These are phyloP conservation scores for Ostreobium quekettii DNA, from an alignment of 139 green algal species.

Conservation along the genomic window DNA sequence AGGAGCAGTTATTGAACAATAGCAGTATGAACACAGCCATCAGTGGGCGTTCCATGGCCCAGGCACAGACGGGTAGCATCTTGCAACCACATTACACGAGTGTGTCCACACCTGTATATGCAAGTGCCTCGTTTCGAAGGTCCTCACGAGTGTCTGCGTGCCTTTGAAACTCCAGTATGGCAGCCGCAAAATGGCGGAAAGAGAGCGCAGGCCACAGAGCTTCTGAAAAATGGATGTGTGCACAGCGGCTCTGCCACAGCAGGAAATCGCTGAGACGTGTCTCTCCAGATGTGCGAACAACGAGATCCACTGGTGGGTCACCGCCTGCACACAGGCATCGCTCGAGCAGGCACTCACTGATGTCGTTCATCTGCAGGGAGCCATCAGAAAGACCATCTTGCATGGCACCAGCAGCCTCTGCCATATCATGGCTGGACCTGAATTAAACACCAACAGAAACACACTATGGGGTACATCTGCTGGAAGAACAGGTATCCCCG, in stretches of 20 bases:
- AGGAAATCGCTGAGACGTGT: constrained; percentile 84
- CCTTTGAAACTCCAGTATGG: constrained; percentile 48
- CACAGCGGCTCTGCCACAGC: constrained; percentile 60
- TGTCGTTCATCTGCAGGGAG: constrained; percentile 27
- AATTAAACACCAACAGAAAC: not conserved
- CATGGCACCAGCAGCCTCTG: constrained; percentile 28
- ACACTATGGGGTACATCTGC: no score
- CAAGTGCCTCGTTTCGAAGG: no score
- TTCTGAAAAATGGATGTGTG: constrained; percentile 63
- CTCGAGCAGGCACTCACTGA: constrained; percentile 24
- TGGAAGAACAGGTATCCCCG: no score
- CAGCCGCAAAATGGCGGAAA: constrained; percentile 58
- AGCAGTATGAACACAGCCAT: no score
- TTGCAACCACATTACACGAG: no score
- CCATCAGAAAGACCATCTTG: constrained; percentile 18
- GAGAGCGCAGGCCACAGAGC: constrained; percentile 82
- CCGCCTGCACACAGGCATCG: constrained; percentile 35
- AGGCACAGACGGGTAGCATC: no score
- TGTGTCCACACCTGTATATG: no score
- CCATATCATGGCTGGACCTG: constrained; percentile 56
- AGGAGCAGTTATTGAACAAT: no score
- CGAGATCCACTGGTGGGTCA: constrained; percentile 68
- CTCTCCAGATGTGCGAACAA: constrained; percentile 85
- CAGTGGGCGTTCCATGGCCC: no score
- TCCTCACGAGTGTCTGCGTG: not conserved